Base-by-base conservation (phyloP, 2,329 filamentous ascomycete genomes). In the Curvularia verruculosa region DNA sequence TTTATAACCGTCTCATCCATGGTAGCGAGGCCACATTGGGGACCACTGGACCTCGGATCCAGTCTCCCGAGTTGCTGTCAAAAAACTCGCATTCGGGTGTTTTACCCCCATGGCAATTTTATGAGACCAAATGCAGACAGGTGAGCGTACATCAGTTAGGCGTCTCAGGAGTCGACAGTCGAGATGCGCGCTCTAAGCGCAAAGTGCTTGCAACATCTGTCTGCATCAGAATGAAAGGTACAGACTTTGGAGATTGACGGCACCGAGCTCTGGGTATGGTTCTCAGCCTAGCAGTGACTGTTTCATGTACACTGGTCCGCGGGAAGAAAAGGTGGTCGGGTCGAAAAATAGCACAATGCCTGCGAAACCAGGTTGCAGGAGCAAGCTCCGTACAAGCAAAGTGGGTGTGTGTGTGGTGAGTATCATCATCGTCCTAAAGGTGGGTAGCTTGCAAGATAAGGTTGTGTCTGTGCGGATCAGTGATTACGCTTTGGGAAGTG, bases 231-330 rank as follows among this genome's bases (percentile, higher is more conserved):
- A 23, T 76, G 74, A 69, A 81, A 80, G 10, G 74, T 75, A 64
- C 79, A 80, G 13, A 78, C 77, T 67, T 80, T 68, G 79, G 77
- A 5, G 77, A 76, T 13, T 79, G 62, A 64, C 78, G 81, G 51
- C 78, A 78, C 54, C 77, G 66, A 7, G 78, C 78, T 26, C 79
- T 78, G 4, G 77, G 77, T 51, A 80, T 80, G 15, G 68, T 59
- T 63, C 80, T 77, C 78, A 77, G 80, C 12, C 71, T 66, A 26
- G 76, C 70, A 41, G 77, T 71, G n/a, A 80, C 72, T 1, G 63
- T 72, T 58, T 81, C 77, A 56, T 75, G 77, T 2, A 71, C 77
- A 31, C 69, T 76, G 39, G 75, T 78, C 31, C 75, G 75, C 7
- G 77, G 78, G 78, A 80, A 70, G 70, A 77, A 68, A 81, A 80